Conservation (phyloP, 2,329 filamentous ascomycete species). For the Colletotrichum tabaci region DNA sequence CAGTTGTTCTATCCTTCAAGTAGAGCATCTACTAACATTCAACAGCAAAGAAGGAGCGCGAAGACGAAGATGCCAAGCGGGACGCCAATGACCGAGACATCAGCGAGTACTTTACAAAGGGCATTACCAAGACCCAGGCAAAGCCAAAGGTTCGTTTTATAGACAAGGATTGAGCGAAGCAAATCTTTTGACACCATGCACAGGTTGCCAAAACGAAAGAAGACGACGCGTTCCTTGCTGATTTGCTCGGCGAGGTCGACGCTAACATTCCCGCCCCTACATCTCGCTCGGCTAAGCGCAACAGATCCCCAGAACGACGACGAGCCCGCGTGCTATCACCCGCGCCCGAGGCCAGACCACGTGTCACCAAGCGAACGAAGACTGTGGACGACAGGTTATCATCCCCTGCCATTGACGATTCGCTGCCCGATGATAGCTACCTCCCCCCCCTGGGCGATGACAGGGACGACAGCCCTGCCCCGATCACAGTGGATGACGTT, state of each 20-base stretch:
- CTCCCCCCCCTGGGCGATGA: conserved; percentile 58
- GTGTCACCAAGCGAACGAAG: conserved; percentile 70
- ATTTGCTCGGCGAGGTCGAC: conserved; percentile 90
- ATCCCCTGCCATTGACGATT: conserved; percentile 67
- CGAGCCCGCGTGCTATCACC: conserved; percentile 88
- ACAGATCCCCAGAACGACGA: conserved; percentile 82
- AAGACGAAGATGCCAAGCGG: conserved; percentile 87
- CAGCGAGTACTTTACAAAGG: conserved; percentile 93
- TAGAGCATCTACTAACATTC: conserved; percentile 20
- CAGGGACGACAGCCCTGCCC: conserved; percentile 72
- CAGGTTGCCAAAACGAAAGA: conserved; percentile 85
- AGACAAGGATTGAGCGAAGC: neutral
- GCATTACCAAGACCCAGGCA: conserved; percentile 73
- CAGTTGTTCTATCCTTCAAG: neutral
- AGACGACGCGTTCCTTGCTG: conserved; percentile 89
- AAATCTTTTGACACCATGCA: neutral
- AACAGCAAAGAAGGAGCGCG: conserved; percentile 86
- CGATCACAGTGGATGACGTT: conserved; percentile 60
- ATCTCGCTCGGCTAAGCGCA: conserved; percentile 71
- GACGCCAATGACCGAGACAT: conserved; percentile 94
- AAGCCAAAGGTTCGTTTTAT: conserved; percentile 82
- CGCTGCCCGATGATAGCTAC: conserved; percentile 67
- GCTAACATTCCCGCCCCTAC: conserved; percentile 74
- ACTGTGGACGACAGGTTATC: conserved; percentile 64
- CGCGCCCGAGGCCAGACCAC: conserved; percentile 68